Conservation (phyloP, 768 basidiomycete species). For the Hericium rajendrae region DNA sequence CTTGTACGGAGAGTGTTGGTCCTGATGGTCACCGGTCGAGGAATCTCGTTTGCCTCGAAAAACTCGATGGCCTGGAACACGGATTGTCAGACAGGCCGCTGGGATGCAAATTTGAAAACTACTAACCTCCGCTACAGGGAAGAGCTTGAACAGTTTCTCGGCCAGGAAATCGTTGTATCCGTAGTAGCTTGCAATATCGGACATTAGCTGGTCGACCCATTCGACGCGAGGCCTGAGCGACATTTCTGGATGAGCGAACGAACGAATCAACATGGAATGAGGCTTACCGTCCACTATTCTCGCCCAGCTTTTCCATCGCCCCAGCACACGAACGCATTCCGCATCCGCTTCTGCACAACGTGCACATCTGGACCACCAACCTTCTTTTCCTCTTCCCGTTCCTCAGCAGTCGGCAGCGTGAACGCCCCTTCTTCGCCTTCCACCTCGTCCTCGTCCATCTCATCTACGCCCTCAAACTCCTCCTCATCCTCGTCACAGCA, state of each 20-base stretch:
- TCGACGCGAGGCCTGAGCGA: conserved; percentile 74
- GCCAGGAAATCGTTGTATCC: conserved; percentile 95
- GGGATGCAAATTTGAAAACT: not conserved
- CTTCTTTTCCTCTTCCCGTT: conserved; percentile 64
- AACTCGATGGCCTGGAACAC: conserved; percentile 80
- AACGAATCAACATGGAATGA: not conserved
- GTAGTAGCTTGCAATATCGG: conserved; percentile 91
- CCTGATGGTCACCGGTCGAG: conserved; percentile 94
- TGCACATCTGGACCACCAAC: conserved; percentile 64
- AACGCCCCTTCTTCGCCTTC: conserved; percentile 34
- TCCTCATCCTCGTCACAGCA: conserved; percentile 40
- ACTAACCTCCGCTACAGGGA: conserved; percentile 82
- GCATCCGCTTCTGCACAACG: conserved; percentile 70
- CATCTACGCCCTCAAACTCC: conserved; percentile 35
- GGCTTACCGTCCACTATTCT: conserved; percentile 52
- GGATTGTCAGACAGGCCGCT: not conserved
- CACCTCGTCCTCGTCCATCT: conserved; percentile 28
- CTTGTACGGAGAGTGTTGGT: conserved; percentile 94
- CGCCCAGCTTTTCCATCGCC: conserved; percentile 63
- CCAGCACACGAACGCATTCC: conserved; percentile 64
- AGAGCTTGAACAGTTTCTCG: conserved; percentile 90
- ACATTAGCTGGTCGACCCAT: conserved; percentile 77
- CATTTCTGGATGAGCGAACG: not conserved
- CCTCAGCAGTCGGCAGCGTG: conserved; percentile 59
- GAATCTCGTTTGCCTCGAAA: conserved; percentile 94